Base-by-base conservation (phyloP, 2,329 filamentous ascomycete species). In the Trichoderma afroharzianum region DNA sequence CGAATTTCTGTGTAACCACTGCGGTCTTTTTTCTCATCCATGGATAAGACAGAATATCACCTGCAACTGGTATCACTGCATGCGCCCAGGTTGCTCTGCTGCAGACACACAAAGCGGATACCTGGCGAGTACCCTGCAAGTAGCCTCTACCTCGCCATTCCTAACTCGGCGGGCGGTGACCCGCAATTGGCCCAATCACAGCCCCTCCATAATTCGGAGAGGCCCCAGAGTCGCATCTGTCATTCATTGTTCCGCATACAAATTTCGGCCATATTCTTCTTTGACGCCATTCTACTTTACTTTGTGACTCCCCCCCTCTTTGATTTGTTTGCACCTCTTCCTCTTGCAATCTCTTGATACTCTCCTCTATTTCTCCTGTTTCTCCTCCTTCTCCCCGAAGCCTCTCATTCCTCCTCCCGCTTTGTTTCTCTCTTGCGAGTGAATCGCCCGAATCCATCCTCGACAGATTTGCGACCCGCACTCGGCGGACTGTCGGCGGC, bases 171-270 rank as follows among this genome's bases (percentile, higher is more conserved):
- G 33, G 62, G 26, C 36, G 63, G 70, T 58, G 70, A 30, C 59
- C 59, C 36, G 18, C 32, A 18, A 33, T 30, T 63, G 61, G 61
- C n/a, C 71, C 71, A 72, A 72, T 72, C 71, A 72, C 53, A 64
- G 67, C 55, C 26, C 39, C 68, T 32, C 68, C 71, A 71, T 43
- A 32, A 14, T 50, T 72, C 68, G 71, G 71, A 72, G 68, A 67
- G n/a, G 15, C 39, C 24, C 62, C 30, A 57, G 47, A n/a, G 61
- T 66, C 71, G 53, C 68, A 50, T 68, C 64, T 68, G 64, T 59
- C 64, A 68, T 62, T 63, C 59, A 59, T 66, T 61, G 57, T 68
- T 43, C 33, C 53, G 57, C 57, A 55, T 50, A 53, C 57, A 61
- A 62, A 70, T 63, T 55, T 63, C 67, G 57, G 67, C 43, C 67